These are phyloP conservation scores for Phytophthora constricta DNA, from an alignment of 352 stramenopile genomes.

Conservation along the genomic window DNA sequence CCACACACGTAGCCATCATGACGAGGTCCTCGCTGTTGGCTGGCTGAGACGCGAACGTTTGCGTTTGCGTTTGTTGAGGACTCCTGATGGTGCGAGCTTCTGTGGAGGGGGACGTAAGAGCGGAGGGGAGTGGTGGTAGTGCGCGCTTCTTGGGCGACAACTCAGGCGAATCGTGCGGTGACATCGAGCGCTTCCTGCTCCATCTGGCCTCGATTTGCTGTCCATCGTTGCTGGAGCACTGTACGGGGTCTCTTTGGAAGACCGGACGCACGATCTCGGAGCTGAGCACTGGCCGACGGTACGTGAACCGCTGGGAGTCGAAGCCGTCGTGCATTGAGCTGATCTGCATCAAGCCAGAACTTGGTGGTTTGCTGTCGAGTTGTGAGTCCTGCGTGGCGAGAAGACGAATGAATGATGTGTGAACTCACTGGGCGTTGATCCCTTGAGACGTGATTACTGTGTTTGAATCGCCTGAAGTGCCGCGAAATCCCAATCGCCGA, in stretches of 20 bases:
- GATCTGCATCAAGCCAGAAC: slow-evolving; percentile 9
- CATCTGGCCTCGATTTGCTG: neutral
- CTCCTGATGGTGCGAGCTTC: no score
- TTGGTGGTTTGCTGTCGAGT: neutral
- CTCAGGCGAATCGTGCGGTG: neutral
- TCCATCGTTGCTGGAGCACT: neutral
- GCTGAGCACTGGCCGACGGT: slow-evolving; percentile 2
- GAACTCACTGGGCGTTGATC: no score
- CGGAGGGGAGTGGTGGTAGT: neutral
- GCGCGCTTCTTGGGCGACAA: neutral
- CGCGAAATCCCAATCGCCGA: no score
- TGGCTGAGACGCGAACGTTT: no score
- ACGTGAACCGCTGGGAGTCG: neutral
- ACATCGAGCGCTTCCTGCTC: neutral
- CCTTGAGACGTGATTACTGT: no score
- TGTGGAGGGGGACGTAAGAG: no score
- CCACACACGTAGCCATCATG: no score
- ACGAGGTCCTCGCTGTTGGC: no score
- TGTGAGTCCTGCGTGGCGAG: neutral
- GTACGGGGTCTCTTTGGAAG: slow-evolving; percentile 6
- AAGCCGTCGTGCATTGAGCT: neutral
- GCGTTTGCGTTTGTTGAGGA: no score
- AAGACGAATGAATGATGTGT: slow-evolving; percentile 10
- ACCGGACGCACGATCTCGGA: slow-evolving; percentile 20
- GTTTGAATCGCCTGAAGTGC: no score